These are phyloP conservation scores for Penicillium canescens DNA, from an alignment of 495 filamentous ascomycete species.

Conservation along the genomic window DNA sequence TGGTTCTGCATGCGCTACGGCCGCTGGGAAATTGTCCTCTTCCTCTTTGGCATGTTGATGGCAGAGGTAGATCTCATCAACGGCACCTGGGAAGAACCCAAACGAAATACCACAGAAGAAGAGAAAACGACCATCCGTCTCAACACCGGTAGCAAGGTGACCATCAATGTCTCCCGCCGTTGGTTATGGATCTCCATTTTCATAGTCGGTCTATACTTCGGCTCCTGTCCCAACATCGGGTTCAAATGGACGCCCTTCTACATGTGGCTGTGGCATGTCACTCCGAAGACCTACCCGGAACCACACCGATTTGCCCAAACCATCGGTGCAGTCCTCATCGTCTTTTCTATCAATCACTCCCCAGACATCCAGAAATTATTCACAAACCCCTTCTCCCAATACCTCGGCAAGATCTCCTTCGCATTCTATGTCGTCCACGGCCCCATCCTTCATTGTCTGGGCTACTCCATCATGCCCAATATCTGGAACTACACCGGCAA, in stretches of 20 bases:
- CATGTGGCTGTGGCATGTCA: conserved; percentile 42
- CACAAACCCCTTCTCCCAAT: conserved; percentile 56
- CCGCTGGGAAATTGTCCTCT: conserved; percentile 61
- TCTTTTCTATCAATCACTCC: conserved; percentile 56
- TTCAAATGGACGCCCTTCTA: conserved; percentile 48
- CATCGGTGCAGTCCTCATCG: conserved; percentile 56
- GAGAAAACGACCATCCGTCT: conserved; percentile 26
- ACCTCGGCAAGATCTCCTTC: conserved; percentile 62
- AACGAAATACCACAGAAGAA: conserved; percentile 1
- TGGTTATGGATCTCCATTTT: conserved; percentile 56
- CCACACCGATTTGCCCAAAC: conserved; percentile 47
- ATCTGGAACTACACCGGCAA: conserved; percentile 57
- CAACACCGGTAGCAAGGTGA: conserved; percentile 24
- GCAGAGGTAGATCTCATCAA: conserved; percentile 58
- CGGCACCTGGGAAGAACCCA: conserved; percentile 38
- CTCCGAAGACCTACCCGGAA: conserved; percentile 42
- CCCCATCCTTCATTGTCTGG: conserved; percentile 52
- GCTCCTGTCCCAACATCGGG: conserved; percentile 43
- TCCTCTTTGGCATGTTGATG: conserved; percentile 59
- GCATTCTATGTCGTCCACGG: conserved; percentile 67
- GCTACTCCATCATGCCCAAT: conserved; percentile 49
- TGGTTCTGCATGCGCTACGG: conserved; percentile 59
- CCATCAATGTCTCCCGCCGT: conserved; percentile 43
- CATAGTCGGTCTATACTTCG: conserved; percentile 42
- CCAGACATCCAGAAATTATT: conserved; percentile 54